Conservation (phyloP, 2,329 filamentous ascomycete genomes). For the Alternaria brassicicola region DNA sequence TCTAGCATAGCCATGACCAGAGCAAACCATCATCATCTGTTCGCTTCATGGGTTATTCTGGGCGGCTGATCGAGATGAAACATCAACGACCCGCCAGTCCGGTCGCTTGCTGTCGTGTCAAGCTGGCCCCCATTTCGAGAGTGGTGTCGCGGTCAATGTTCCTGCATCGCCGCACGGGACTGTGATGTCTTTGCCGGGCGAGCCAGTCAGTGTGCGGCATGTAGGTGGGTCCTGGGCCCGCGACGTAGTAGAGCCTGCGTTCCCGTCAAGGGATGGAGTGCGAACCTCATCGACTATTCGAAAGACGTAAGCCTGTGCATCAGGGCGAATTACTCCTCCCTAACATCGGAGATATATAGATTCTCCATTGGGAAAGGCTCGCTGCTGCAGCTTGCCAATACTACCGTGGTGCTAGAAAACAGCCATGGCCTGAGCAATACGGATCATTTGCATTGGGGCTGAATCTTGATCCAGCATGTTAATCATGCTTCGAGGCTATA, state of each 20-base stretch:
- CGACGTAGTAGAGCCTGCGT: conserved; percentile 31
- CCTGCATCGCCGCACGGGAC: conserved; percentile 51
- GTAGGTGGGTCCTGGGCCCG: conserved; percentile 29
- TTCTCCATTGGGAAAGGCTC: conserved; percentile 51
- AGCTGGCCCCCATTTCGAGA: conserved; percentile 42
- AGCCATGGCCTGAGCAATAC: conserved; percentile 55
- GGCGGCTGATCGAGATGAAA: conserved; percentile 49
- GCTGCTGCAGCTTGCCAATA: conserved; percentile 56
- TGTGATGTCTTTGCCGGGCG: conserved; percentile 38
- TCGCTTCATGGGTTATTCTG: conserved; percentile 47
- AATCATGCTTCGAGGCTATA: conserved; percentile 42
- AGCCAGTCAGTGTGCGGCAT: conserved; percentile 38
- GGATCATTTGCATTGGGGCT: conserved; percentile 52
- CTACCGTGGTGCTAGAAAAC: conserved; percentile 53
- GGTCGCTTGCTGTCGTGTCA: conserved; percentile 47
- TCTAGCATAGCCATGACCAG: conserved; percentile 27
- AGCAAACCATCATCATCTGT: conserved; percentile 46
- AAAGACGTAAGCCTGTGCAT: conserved; percentile 45
- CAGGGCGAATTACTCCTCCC: conserved; percentile 46
- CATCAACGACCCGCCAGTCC: conserved; percentile 41
- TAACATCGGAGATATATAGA: conserved; percentile 51
- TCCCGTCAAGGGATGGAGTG: conserved; percentile 51
- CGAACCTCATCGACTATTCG: conserved; percentile 43
- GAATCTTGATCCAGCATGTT: conserved; percentile 51
- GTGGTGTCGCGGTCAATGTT: conserved; percentile 50